These are phyloP conservation scores for Wickerhamomyces queroliae DNA, from an alignment of 805 yeast species.

Conservation along the genomic window DNA sequence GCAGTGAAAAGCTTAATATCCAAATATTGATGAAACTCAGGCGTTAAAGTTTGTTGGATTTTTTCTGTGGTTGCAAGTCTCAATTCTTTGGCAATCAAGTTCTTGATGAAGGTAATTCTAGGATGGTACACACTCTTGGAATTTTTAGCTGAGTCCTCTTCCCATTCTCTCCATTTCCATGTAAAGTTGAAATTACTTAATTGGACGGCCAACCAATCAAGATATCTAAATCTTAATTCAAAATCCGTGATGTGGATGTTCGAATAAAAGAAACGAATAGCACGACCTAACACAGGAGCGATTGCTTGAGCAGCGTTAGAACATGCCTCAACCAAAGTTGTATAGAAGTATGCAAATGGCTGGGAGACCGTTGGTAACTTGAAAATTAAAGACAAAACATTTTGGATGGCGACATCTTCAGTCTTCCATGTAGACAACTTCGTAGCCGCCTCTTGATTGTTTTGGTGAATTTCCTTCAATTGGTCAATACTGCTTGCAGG, in stretches of 20 bases:
- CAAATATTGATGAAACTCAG: conserved; percentile 44
- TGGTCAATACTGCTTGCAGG: conserved; percentile 78
- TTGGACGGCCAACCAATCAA: conserved; percentile 92
- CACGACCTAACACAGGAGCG: conserved; percentile 94
- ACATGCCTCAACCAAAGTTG: conserved; percentile 84
- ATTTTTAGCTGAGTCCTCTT: conserved; percentile 42
- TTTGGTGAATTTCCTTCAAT: conserved; percentile 37
- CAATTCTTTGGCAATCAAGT: conserved; percentile 77
- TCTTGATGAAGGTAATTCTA: conserved; percentile 62
- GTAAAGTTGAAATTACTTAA: conserved; percentile 90
- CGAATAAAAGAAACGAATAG: conserved; percentile 75
- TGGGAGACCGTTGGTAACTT: conserved; percentile 64
- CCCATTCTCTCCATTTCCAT: conserved; percentile 99
- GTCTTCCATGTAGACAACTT: conserved; percentile 72
- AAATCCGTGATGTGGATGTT: conserved; percentile 64
- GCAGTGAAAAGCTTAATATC: conserved; percentile 33
- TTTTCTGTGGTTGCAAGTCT: conserved; percentile 72
- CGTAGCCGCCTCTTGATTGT: conserved; percentile 28
- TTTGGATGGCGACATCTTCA: conserved; percentile 85
- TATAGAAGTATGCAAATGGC: conserved; percentile 72
- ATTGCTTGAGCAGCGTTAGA: conserved; percentile 73
- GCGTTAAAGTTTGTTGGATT: conserved; percentile 67
- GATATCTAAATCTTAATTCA: conserved; percentile 64
- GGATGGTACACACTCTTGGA: conserved; percentile 58
- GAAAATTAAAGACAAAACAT: conserved; percentile 71